phyloP scores from a whole-genome alignment of 139 green algal genomes.

The Pycnococcus provasolii region DNA sequence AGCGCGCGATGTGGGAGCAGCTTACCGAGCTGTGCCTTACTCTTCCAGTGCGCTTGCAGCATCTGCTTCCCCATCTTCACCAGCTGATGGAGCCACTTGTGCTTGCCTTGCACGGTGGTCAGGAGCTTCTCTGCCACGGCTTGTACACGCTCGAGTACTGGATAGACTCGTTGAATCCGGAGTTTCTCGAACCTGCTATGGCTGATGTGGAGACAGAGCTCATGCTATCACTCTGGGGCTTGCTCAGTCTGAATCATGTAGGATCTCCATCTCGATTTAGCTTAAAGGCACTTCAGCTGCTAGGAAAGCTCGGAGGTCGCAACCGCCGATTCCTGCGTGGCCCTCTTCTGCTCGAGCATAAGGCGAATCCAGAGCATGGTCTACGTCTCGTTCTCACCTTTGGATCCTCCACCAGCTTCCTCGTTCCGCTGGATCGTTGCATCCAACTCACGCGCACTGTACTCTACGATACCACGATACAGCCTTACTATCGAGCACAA shows the following conservation, averaged over 20 bases:
- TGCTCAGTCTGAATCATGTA: slow-evolving; percentile 61
- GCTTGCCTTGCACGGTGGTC: slow-evolving; percentile 45
- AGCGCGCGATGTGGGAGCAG: slow-evolving; percentile 31
- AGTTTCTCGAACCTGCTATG: slow-evolving; percentile 89
- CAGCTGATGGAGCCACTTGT: slow-evolving; percentile 74
- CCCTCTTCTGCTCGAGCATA: slow-evolving; percentile 58
- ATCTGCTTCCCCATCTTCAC: slow-evolving; percentile 65
- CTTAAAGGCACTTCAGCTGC: slow-evolving; percentile 59
- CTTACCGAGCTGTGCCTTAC: slow-evolving; percentile 77
- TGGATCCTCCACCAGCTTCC: slow-evolving; percentile 67
- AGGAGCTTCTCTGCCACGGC: slow-evolving; percentile 33
- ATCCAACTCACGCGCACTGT: slow-evolving; percentile 31
- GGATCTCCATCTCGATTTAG: slow-evolving; percentile 42
- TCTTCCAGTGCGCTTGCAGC: slow-evolving; percentile 60
- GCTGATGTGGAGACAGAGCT: slow-evolving; percentile 56
- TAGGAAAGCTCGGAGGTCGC: slow-evolving; percentile 91
- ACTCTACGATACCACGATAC: not conserved
- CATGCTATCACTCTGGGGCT: slow-evolving; percentile 68
- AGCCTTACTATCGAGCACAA: slow-evolving; percentile 41
- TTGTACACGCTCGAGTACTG: slow-evolving; percentile 74
- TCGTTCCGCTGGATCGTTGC: slow-evolving; percentile 83
- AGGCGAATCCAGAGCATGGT: slow-evolving; percentile 86
- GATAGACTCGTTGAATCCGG: slow-evolving; percentile 84
- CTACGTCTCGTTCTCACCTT: slow-evolving; percentile 92
- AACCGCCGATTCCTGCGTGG: slow-evolving; percentile 72